A percentile compares a stretch with the other conserved stretches of the same genome.
phyloP scores from a whole-genome alignment of 2,329 filamentous ascomycete genomes.

The Simplicillium aogashimaense region DNA sequence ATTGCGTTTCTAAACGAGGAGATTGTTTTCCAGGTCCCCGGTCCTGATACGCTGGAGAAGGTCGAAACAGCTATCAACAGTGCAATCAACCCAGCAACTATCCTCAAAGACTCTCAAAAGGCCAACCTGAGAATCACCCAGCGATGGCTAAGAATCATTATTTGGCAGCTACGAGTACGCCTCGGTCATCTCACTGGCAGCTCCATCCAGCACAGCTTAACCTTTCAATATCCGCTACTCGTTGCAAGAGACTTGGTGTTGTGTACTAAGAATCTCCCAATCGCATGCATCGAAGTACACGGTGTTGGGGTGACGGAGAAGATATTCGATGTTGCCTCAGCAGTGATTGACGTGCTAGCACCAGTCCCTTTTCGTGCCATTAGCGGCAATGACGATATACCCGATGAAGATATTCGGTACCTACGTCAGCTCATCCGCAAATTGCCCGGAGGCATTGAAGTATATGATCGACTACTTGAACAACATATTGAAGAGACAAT shows the following conservation, averaged over 20 bases:
- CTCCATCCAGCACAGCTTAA: slow-evolving; percentile 21
- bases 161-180: slow-evolving; percentile 33
- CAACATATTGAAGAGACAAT: slow-evolving; percentile 27
- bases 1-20: slow-evolving; percentile 30
- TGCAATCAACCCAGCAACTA: slow-evolving; percentile 20
- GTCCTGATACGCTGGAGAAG: slow-evolving; percentile 20
- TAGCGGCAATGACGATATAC: slow-evolving; percentile 13
- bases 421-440: slow-evolving; percentile 24
- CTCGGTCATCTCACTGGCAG: slow-evolving; percentile 28
- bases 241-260: slow-evolving; percentile 28
- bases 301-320: slow-evolving; percentile 37
- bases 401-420: slow-evolving; percentile 27
- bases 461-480: slow-evolving; percentile 27
- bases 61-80: slow-evolving; percentile 25
- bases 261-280: slow-evolving; percentile 25
- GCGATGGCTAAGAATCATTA: slow-evolving; percentile 32
- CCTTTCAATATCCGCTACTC: slow-evolving; percentile 31
- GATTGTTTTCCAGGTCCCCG: slow-evolving; percentile 17
- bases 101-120: slow-evolving; percentile 31
- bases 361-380: slow-evolving; percentile 22
- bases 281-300: slow-evolving; percentile 29
- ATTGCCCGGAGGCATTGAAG: slow-evolving; percentile 24
- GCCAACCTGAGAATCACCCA: slow-evolving; percentile 33
- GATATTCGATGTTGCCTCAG: slow-evolving; percentile 32
- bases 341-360: slow-evolving; percentile 32